Evolutionary conservation across 2,329 filamentous ascomycete genomes (phyloP).

Genomic region (Sporothrix humicola): DNA sequence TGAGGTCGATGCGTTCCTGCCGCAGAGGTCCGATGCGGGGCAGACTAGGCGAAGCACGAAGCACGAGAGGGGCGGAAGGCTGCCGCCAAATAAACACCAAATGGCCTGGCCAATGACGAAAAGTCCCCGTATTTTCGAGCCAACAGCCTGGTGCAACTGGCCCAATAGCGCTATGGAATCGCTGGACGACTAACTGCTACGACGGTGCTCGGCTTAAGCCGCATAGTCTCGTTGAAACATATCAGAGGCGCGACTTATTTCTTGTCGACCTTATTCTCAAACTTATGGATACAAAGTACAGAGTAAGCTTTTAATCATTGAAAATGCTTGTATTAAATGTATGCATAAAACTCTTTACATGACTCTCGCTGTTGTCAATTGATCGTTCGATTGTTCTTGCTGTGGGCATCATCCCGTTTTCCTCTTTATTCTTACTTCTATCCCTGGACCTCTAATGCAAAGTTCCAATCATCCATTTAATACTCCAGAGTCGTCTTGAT

Average conservation of each 20-base stretch:
- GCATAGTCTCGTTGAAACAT: background rate
- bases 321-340: background rate
- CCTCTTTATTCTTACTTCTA: background rate
- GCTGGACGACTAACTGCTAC: background rate
- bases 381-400: background rate
- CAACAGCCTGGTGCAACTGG: slow-evolving; percentile 7
- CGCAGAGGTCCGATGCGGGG: slow-evolving; percentile 29
- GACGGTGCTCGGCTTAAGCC: background rate
- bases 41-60: background rate
- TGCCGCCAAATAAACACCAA: slow-evolving; percentile 1
- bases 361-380: background rate
- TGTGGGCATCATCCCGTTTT: background rate
- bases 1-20: slow-evolving; percentile 8
- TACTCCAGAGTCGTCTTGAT: slow-evolving; percentile 70
- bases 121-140: background rate
- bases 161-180: slow-evolving; percentile 13
- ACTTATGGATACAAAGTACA: too few species aligned
- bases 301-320: too few species aligned
- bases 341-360: background rate
- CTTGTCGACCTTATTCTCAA: background rate
- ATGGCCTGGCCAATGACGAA: background rate
- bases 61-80: slow-evolving; percentile 22
- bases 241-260: background rate
- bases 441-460: background rate
- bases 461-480: slow-evolving; percentile 44